Evolutionary conservation across 106 monocot species (phyloP).

Genomic region (Dioscorea alata): DNA sequence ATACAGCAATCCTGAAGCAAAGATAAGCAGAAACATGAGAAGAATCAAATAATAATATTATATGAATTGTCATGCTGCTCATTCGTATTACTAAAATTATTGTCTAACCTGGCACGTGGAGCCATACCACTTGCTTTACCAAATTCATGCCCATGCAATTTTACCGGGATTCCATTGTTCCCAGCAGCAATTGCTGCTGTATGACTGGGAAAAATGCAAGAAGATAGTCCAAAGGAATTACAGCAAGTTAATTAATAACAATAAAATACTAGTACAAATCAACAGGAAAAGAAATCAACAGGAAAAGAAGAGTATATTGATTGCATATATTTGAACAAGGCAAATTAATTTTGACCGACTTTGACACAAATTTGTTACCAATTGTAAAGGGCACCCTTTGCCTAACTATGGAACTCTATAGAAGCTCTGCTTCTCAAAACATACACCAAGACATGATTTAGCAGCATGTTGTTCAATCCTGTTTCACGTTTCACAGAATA

Average conservation of each 20-base stretch:
- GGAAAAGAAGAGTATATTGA: neutral
- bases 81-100: neutral
- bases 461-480: too few relatives aligned
- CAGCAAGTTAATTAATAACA: neutral
- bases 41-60: neutral
- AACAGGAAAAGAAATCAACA: neutral
- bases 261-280: neutral
- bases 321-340: neutral
- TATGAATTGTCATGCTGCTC: neutral
- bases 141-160: slow-evolving; percentile 86
- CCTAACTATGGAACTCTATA: too few relatives aligned
- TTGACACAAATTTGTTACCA: neutral
- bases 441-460: too few relatives aligned
- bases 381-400: too few relatives aligned
- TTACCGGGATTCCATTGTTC: slow-evolving; percentile 91
- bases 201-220: slow-evolving; percentile 37
- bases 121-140: slow-evolving; percentile 99
- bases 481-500: too few relatives aligned
- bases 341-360: neutral
- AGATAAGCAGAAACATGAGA: slow-evolving; percentile 1
- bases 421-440: too few relatives aligned
- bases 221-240: neutral
- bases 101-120: slow-evolving; percentile 86
- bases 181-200: slow-evolving; percentile 97
- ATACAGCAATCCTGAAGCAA: slow-evolving; percentile 75